phyloP scores from a whole-genome alignment of 73 alveolate species.

The Paramecium sonneborni region DNA sequence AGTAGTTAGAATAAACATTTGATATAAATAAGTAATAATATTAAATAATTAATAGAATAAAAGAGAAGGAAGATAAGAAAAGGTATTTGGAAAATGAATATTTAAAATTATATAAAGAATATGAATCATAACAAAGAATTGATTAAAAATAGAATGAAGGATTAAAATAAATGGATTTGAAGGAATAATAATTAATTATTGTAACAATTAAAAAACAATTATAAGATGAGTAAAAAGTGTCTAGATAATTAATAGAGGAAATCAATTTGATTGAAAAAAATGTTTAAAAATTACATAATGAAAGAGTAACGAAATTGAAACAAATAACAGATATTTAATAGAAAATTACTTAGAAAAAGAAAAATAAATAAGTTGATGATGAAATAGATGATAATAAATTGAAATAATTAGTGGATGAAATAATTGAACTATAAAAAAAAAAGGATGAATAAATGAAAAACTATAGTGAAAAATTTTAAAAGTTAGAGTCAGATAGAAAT shows the following conservation, averaged over 20 bases:
- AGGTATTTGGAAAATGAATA: slow-evolving; percentile 24
- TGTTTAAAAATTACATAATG: not conserved
- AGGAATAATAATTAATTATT: not conserved
- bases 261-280: not conserved
- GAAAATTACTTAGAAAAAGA: slow-evolving; percentile 3
- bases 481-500: not conserved
- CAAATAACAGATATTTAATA: not conserved
- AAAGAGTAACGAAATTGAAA: not conserved
- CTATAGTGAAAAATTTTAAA: not conserved
- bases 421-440: not conserved
- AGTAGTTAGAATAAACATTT: not conserved
- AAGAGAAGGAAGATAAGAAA: slow-evolving; percentile 25
- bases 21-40: not conserved
- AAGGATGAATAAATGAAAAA: not conserved
- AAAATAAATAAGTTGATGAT: not conserved
- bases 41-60: not conserved
- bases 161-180: not conserved
- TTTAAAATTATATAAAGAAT: not conserved
- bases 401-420: not conserved
- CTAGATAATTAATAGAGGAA: not conserved
- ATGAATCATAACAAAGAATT: not conserved
- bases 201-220: not conserved
- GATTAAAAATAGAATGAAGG: slow-evolving; percentile 1
- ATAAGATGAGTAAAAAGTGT: not conserved
- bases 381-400: not conserved